Percentiles rank a stretch among this genome's conserved stretches.
These are phyloP conservation scores for Arabidopsis suecica DNA, from an alignment of 345 rosid genomes.

Conservation along the genomic window DNA sequence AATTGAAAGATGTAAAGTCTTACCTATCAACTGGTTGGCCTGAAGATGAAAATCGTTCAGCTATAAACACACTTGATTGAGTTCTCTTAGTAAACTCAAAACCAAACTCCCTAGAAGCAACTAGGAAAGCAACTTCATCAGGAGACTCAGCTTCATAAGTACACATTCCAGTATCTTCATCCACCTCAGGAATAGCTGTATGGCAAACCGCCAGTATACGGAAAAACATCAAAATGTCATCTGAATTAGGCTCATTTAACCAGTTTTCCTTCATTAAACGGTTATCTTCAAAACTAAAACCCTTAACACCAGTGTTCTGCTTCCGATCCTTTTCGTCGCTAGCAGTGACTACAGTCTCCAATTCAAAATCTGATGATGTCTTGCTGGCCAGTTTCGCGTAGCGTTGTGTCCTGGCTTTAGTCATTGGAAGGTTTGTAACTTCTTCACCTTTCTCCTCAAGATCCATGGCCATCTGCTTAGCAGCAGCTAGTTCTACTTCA, in stretches of 20 bases:
- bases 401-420: slow-evolving; percentile 33
- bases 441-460: slow-evolving; percentile 49
- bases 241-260: slow-evolving; percentile 51
- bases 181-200: slow-evolving; percentile 67
- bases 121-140: slow-evolving; percentile 76
- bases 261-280: slow-evolving; percentile 66
- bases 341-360: slow-evolving; percentile 74
- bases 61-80: slow-evolving; percentile 61
- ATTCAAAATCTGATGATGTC: slow-evolving; percentile 65
- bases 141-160: slow-evolving; percentile 92
- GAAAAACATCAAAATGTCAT: slow-evolving; percentile 65
- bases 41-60: slow-evolving; percentile 54
- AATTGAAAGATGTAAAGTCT: slow-evolving; percentile 3
- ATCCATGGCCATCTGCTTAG: slow-evolving; percentile 58
- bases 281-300: slow-evolving; percentile 69
- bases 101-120: slow-evolving; percentile 79
- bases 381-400: slow-evolving; percentile 39
- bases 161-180: slow-evolving; percentile 54
- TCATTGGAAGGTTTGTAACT: slow-evolving; percentile 1
- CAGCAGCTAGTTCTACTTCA: slow-evolving; percentile 71
- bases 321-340: slow-evolving; percentile 50
- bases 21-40: slow-evolving; percentile 61
- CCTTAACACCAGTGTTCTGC: slow-evolving; percentile 49
- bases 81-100: slow-evolving; percentile 69
- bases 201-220: slow-evolving; percentile 76